Base-by-base conservation (phyloP, 2,329 filamentous ascomycete genomes). In the Calcarisporium arbuscula region DNA sequence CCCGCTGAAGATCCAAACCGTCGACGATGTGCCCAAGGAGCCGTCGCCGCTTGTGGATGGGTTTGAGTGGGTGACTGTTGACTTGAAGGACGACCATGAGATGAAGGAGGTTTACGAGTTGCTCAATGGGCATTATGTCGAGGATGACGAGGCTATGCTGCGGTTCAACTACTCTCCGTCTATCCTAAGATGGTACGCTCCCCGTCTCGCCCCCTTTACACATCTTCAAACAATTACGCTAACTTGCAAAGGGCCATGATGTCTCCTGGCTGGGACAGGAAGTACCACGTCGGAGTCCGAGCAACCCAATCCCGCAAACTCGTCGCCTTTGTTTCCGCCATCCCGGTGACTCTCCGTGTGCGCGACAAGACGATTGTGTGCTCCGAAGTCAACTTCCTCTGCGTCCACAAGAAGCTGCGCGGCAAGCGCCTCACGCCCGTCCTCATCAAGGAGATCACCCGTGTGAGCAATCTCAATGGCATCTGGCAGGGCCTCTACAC, bases 401-500 rank as follows among this genome's bases (percentile, higher is more conserved):
- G 89, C 54, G 82, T 98, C 36, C 92, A 98, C 72, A 96, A 96
- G 72, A 96, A 96, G 65, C 78, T 98, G 20, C 85, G 92, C 32
- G 80, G 85, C 38, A 95, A 96, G 68, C 82, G 92, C 35, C 77
- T 98, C 28, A 81, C 92, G 0, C 92, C 92, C 0, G 84, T 96
- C 3, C 77, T 98, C 34, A 98, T 98, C 69, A 95, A 95, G 62
- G 92, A 98, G 59, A 87, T 98, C 50, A 98, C 92, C 5, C 82
- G 92, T 30, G 77, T 88, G 44, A 94, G 87, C 68, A 94, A 96
- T 61, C 64, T 88, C 30, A 72, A 84, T 44, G 85, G 82, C 37
- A 82, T 94, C 46, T 96, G 84, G 73, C 92, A 98, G 62, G 92
- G 90, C 32, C 85, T 98, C 39, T 96, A 95, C 67, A 98, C 92